Evolutionary conservation across 805 yeast species (phyloP), one percentile per base, ranked within the genome.

Genomic region (Kurtzmaniella cleridarum): DNA sequence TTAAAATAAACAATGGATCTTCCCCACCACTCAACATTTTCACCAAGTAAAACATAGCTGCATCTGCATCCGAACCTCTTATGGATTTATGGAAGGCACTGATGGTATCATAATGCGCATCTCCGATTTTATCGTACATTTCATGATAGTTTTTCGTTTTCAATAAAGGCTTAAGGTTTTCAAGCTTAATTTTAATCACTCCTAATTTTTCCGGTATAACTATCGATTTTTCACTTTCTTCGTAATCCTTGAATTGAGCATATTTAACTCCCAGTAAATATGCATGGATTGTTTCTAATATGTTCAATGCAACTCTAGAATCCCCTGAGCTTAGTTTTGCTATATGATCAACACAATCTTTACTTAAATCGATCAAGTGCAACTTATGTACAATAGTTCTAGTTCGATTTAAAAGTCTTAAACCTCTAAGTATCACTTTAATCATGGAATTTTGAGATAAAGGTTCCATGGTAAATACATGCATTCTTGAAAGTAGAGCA

Each of bases 81-180:
- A 93, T 76, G 0, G 95, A 77, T 54, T 93, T 93, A 63, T 93
- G 99, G 48, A 93, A 84, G 1, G 98, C 98, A 11, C 95, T 85
- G 5, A 93, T 93, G 1, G 95, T 78, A 57, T 93, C 99, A 59
- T 93, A 93, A 58, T 93, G 98, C 3, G 79, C 78, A 50, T 93
- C 98, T 1, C 97, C 97, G 27, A 78, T 80, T 34, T 86, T 71
- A 58, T 93, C 98, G 55, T 91, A 90, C 48, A 81, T 63, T 60
- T 77, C 68, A 35, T 64, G 71, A 40, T 59, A 68, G 46, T 54
- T 78, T 61, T 54, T 69, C 49, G 53, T 78, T 46, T 36, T 75
- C 48, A 45, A 57, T 16, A 68, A 44, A 2, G 69, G 71, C 36
- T 74, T 66, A 30, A 81, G 46, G 13, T 57, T 44, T 0, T 63